Conservation (phyloP, 345 rosid species). For the Gossypioides kirkii region DNA sequence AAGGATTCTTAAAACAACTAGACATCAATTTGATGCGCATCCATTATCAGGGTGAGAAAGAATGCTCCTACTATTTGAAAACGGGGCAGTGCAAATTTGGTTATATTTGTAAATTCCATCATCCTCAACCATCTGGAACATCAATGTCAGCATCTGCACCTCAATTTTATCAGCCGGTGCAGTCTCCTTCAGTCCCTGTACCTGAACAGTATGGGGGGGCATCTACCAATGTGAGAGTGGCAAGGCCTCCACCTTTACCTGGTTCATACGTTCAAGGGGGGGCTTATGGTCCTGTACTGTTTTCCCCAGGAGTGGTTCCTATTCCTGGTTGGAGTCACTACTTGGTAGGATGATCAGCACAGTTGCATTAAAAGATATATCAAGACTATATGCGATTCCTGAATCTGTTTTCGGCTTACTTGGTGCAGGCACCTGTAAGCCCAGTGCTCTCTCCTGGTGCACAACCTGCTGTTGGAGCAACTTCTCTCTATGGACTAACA, state of each 20-base stretch:
- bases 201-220: conserved; percentile 68
- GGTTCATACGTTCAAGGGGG: conserved; percentile 77
- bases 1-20: neutral
- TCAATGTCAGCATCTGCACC: conserved; percentile 59
- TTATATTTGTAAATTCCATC: conserved; percentile 87
- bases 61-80: conserved; percentile 90
- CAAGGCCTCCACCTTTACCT: conserved; percentile 64
- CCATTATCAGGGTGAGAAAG: conserved; percentile 72
- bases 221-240: conserved; percentile 53
- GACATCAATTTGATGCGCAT: conserved; percentile 19
- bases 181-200: conserved; percentile 56
- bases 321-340: conserved; percentile 81
- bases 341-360: conserved; percentile 44
- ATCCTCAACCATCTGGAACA: conserved; percentile 73
- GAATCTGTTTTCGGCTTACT: conserved; percentile 10
- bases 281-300: conserved; percentile 66
- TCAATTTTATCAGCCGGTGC: conserved; percentile 74
- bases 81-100: conserved; percentile 98
- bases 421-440: conserved; percentile 77
- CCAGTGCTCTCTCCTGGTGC: conserved; percentile 77
- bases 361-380: conserved; percentile 9
- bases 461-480: conserved; percentile 67
- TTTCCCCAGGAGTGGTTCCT: conserved; percentile 72
- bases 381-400: conserved; percentile 12
- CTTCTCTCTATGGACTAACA: conserved; percentile 63